A percentile compares a stretch with the other conserved stretches of the same genome.
phyloP scores from a whole-genome alignment of 176 grass and related monocot species.

The Puccinellia tenuiflora region DNA sequence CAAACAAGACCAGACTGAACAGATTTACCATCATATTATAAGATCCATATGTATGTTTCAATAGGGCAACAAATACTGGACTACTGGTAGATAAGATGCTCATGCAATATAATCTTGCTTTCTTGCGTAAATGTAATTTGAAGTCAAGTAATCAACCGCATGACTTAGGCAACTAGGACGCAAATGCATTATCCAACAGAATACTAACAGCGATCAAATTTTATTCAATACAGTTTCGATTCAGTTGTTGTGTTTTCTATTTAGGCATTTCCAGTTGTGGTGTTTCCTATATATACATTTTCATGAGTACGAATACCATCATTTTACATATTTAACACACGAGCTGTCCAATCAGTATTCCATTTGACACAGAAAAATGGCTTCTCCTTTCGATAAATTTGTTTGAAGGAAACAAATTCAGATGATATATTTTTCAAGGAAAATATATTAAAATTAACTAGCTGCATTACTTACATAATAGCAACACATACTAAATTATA shows the following conservation, averaged over 20 bases:
- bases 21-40: conserved; percentile 12
- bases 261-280: not conserved
- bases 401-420: no score
- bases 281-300: not conserved
- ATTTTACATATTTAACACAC: not conserved
- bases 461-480: not conserved
- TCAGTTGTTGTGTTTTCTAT: not conserved
- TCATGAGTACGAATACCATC: not conserved
- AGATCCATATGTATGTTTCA: not conserved
- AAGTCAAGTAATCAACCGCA: not conserved
- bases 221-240: not conserved
- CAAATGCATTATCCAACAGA: not conserved
- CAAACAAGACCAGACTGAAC: conserved; percentile 6
- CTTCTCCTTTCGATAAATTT: no score
- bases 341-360: not conserved
- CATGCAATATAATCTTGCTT: not conserved
- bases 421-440: no score
- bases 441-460: not conserved
- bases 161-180: not conserved
- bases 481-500: not conserved
- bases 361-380: not conserved
- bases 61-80: conserved; percentile 4
- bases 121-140: not conserved
- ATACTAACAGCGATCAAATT: not conserved
- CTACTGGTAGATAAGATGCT: not conserved